Base-by-base conservation (phyloP, 768 basidiomycete species). In the Pulveroboletus sp. region DNA sequence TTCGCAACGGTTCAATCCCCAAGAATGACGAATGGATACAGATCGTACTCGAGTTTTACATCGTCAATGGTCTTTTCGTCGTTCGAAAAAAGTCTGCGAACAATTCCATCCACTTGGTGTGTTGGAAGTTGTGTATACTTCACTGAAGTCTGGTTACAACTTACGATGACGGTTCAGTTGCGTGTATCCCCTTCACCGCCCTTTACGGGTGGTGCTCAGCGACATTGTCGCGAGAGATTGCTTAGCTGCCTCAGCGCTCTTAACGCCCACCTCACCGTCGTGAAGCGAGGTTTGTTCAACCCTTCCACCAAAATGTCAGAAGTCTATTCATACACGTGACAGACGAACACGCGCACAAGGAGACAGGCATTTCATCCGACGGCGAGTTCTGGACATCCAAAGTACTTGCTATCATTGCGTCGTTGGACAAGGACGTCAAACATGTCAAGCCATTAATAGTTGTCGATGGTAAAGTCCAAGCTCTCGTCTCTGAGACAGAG, bases 331-430 rank as follows among this genome's bases (percentile, higher is more conserved):
- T 30, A 5, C 15, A 6, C 2, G 1, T 9, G 6, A 43, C 33
- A 64, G 73, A 73, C 32, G 78, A 80, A 37, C 81, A 78, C 54
- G 67, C 74, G 1, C 66, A 66, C 18, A 86, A 83, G 63, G 62
- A 75, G n/a, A 65, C 78, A 15, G 85, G 79, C 2, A 78, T 80
- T 18, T 79, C 86, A 33, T 77, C 81, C 7, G 79, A 89, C 50
- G 89, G 90, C 27, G 77, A 84, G 57, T 81, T 89, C 53, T 96
- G 93, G 93, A 73, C 88, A 8, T 75, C 81, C 4, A 81, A 81
- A 60, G 78, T 81, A 9, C 72, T 93, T 10, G 63, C 70, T 6
- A 80, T 75, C 11, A 75, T 89, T 49, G 69, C 72, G 42, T 50
- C 61, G 39, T 63, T 94, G 27, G 83, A 87, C 64, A 71, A 73